Base-by-base conservation (phyloP, 2,329 filamentous ascomycete species). In the Malbranchea zuffiana region DNA sequence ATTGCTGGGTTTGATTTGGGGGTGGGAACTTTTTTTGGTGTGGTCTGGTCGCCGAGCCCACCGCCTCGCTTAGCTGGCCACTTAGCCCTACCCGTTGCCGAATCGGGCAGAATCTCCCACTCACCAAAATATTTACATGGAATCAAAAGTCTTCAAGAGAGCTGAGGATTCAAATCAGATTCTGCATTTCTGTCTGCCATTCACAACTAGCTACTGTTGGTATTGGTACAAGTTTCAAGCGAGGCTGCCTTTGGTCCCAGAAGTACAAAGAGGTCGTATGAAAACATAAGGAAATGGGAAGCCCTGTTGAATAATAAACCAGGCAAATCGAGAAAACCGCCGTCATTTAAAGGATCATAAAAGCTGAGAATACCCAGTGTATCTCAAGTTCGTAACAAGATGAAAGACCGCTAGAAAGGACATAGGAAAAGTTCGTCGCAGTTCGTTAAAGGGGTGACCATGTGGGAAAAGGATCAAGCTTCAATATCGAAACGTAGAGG, bases 401-500 rank as follows among this genome's bases (percentile, higher is more conserved):
- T 6, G 24, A n/a, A 24, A 17, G 16, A 25, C 12, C 23, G 19
- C 25, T 20, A 27, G 27, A 16, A 25, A 15, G 20, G 12, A 26
- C 32, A 25, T 6, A 16, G 17, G 12, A 12, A 37, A 27, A n/a
- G n/a, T n/a, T n/a, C n/a, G n/a, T n/a, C n/a, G n/a, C n/a, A n/a
- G n/a, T n/a, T n/a, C n/a, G n/a, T n/a, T n/a, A n/a, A n/a, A n/a
- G n/a, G n/a, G n/a, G n/a, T n/a, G n/a, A n/a, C n/a, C 17, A 24
- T 20, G 29, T 21, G 4, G 10, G 11, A 16, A 13, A 5, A 18
- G 19, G 10, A 27, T 31, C 13, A 40, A 35, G 53, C 59, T 32
- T 67, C 67, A 54, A 76, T 75, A 33, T 74, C 72, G 34, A 77
- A 56, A 38, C 73, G 74, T 52, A 75, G 62, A 37, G 60, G 59